Conservation (phyloP, 345 rosid species). For the Arabidopsis thaliana region TAIR10.1 NC_003070.9:29216501-29217000, state of each 20-base stretch:
- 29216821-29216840: conserved; percentile 32
- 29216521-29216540: not conserved
- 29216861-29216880: conserved; percentile 21
- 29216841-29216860: conserved; percentile 28
- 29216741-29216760: not conserved
- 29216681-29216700: conserved; percentile 4
- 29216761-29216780: conserved; percentile 25
- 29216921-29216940: conserved; percentile 4
- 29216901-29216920: conserved; percentile 26
- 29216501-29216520: not conserved
- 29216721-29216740: not conserved
- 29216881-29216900: conserved; percentile 18
- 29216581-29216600: conserved; percentile 4
- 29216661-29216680: conserved; percentile 16
- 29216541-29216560: not conserved
- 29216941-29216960: not conserved
- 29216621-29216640: not conserved
- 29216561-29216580: not conserved
- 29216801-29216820: conserved; percentile 47
- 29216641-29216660: not conserved
- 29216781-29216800: conserved; percentile 44
- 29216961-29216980: conserved; percentile 19
- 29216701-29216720: not conserved
- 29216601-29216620: not conserved
- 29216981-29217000: not conserved